These are phyloP conservation scores for Hordeum pubiflorum DNA, from an alignment of 202 grass and related monocot species.

Conservation along the genomic window DNA sequence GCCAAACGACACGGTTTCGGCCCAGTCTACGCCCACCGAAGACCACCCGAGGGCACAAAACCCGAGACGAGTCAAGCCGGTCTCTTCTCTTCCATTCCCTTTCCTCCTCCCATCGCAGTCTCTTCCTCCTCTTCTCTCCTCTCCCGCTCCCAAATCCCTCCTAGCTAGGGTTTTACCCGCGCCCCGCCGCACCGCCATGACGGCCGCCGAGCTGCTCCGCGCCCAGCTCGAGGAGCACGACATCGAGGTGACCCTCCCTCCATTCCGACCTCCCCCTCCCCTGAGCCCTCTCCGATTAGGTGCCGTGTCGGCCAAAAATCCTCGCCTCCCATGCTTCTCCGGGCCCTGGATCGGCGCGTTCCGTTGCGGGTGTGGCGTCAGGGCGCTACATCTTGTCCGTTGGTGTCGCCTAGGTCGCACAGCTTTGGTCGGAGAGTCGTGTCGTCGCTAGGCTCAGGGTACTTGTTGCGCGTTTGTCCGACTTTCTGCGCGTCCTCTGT, in stretches of 20 bases:
- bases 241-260: slow-evolving; percentile 24
- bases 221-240: slow-evolving; percentile 57
- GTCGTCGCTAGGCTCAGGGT: too few species aligned
- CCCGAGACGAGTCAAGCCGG: background rate
- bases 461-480: background rate
- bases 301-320: background rate
- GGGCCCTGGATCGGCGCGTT: background rate
- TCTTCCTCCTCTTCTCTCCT: background rate
- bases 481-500: background rate
- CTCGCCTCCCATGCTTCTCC: too few species aligned
- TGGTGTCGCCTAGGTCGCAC: background rate
- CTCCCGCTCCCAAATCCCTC: background rate
- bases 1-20: background rate
- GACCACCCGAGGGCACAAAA: background rate
- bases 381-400: background rate
- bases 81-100: background rate
- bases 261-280: background rate
- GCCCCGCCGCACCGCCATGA: slow-evolving; percentile 26
- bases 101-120: background rate
- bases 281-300: background rate
- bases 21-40: background rate
- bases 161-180: slow-evolving; percentile 1
- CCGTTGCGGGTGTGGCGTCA: background rate
- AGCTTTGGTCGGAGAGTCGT: background rate
- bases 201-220: slow-evolving; percentile 45